phyloP scores from a whole-genome alignment of 805 yeast species.

The Saturnispora galanensis region DNA sequence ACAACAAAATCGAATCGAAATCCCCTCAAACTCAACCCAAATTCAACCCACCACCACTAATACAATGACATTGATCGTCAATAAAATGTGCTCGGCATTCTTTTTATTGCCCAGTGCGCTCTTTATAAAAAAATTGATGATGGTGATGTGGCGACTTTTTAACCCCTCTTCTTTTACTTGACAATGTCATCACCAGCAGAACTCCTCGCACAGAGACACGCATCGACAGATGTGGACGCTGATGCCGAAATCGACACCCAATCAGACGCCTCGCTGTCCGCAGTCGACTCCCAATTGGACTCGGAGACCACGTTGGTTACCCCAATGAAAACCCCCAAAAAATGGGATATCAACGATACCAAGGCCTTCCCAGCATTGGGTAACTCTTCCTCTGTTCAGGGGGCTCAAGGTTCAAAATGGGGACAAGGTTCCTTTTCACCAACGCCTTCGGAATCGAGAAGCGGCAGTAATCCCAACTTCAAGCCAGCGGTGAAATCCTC shows the following conservation, averaged over 20 bases:
- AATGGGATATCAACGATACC: conserved; percentile 35
- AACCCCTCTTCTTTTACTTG: conserved; percentile 12
- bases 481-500: conserved; percentile 42
- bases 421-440: too few species aligned
- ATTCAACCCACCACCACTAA: too few species aligned
- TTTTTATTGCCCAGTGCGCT: too few species aligned
- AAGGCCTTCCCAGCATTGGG: conserved; percentile 62
- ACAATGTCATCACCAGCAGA: conserved; percentile 4
- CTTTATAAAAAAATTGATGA: too few species aligned
- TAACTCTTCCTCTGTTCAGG: conserved; percentile 25
- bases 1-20: neutral
- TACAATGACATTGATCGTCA: too few species aligned
- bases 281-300: neutral
- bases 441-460: too few species aligned
- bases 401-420: neutral
- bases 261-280: neutral
- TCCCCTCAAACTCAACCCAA: too few species aligned
- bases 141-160: too few species aligned
- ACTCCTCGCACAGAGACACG: too few species aligned
- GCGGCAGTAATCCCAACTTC: conserved; percentile 11
- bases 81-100: too few species aligned
- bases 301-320: conserved; percentile 5
- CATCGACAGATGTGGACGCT: neutral
- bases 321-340: conserved; percentile 3
- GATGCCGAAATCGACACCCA: conserved; percentile 1